A percentile compares a stretch with the other conserved stretches of the same genome.
These are phyloP conservation scores for Malassezia japonica DNA, from an alignment of 1,284 basidiomycete genomes.

Conservation along the genomic window DNA sequence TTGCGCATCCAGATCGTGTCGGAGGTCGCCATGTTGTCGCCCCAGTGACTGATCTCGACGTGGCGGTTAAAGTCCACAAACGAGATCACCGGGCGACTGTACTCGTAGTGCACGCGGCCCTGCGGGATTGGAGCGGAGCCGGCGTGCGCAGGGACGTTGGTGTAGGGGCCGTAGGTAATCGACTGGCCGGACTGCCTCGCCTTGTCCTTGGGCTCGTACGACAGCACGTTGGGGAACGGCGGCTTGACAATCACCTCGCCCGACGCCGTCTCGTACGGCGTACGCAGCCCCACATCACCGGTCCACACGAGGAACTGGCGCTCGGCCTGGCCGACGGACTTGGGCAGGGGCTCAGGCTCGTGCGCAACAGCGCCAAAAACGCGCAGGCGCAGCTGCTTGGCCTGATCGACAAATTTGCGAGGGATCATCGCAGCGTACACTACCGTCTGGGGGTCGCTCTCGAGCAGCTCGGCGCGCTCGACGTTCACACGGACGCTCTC, in stretches of 20 bases:
- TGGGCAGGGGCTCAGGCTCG: constrained; percentile 65
- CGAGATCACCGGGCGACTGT: constrained; percentile 68
- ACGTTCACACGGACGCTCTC: background rate
- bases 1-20: constrained; percentile 78
- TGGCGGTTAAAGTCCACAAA: constrained; percentile 63
- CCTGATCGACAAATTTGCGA: background rate
- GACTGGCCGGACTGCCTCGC: constrained; percentile 67
- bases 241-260: constrained; percentile 66
- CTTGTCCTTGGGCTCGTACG: constrained; percentile 51
- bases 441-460: background rate
- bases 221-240: constrained; percentile 19
- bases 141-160: constrained; percentile 60
- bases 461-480: background rate
- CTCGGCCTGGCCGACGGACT: constrained; percentile 64
- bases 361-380: constrained; percentile 67
- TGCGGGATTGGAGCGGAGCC: constrained; percentile 25
- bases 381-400: constrained; percentile 55
- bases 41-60: constrained; percentile 94
- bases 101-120: constrained; percentile 68
- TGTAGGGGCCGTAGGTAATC: constrained; percentile 78
- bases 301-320: constrained; percentile 69
- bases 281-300: constrained; percentile 65
- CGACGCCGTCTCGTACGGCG: constrained; percentile 68
- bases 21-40: constrained; percentile 81
- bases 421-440: constrained; percentile 17